Evolutionary conservation across 148 eudicot genomes (phyloP).

Genomic region (Mesembryanthemum crystallinum): DNA sequence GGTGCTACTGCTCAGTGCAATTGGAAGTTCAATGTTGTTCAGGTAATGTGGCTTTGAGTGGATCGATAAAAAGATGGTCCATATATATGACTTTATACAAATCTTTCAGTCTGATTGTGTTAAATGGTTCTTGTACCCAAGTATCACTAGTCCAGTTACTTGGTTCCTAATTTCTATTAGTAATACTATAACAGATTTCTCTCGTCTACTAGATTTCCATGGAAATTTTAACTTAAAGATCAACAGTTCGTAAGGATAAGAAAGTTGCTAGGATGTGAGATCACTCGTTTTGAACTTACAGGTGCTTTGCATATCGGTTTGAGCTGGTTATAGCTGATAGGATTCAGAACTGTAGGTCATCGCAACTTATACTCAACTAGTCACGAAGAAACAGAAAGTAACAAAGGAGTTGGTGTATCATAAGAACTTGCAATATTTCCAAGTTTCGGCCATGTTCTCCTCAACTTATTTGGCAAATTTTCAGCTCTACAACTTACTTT

Average conservation of each 20-base stretch:
- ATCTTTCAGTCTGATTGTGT: not conserved
- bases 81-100: not conserved
- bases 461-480: too few relatives aligned
- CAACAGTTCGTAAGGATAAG: too few relatives aligned
- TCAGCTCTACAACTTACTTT: too few relatives aligned
- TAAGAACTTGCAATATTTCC: not conserved
- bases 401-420: too few relatives aligned
- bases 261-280: not conserved
- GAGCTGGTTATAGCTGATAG: too few relatives aligned
- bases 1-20: slow-evolving; percentile 88
- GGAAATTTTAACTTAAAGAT: not conserved
- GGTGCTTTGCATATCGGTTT: too few relatives aligned
- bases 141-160: not conserved
- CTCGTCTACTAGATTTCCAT: not conserved
- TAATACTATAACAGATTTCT: not conserved
- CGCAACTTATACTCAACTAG: too few relatives aligned
- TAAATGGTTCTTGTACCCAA: not conserved
- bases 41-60: slow-evolving; percentile 45
- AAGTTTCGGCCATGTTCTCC: too few relatives aligned
- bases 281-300: not conserved
- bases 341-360: too few relatives aligned
- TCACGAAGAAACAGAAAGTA: too few relatives aligned
- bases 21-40: slow-evolving; percentile 90
- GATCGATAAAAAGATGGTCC: not conserved
- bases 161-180: not conserved